Percentiles rank a stretch among this genome's conserved stretches.
These are phyloP conservation scores for Xylona heveae DNA, from an alignment of 495 filamentous ascomycete species.

Conservation along the genomic window DNA sequence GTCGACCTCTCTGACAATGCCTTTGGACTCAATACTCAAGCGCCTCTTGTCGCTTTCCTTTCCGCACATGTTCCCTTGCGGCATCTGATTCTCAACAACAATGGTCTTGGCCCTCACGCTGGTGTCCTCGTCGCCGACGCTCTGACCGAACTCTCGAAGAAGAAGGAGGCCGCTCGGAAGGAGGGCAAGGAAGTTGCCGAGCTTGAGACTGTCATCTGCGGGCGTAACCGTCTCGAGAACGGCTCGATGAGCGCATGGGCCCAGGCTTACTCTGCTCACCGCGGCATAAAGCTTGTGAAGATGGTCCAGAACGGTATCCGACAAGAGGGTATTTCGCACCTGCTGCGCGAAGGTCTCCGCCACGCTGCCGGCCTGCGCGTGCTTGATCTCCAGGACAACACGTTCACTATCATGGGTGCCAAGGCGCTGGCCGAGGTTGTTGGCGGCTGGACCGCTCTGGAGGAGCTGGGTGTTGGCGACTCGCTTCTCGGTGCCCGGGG, in stretches of 20 bases:
- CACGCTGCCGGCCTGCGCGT: slow-evolving; percentile 41
- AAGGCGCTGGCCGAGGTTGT: slow-evolving; percentile 56
- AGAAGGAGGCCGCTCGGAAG: slow-evolving; percentile 55
- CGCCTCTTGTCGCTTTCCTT: slow-evolving; percentile 68
- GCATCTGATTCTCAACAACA: slow-evolving; percentile 91
- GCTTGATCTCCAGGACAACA: slow-evolving; percentile 92
- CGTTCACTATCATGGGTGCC: slow-evolving; percentile 68
- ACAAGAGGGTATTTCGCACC: slow-evolving; percentile 64
- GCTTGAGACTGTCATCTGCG: slow-evolving; percentile 87
- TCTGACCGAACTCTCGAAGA: slow-evolving; percentile 49
- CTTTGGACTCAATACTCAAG: slow-evolving; percentile 82
- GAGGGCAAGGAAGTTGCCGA: slow-evolving; percentile 45
- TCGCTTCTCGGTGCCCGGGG: slow-evolving; percentile 68
- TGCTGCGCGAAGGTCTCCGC: slow-evolving; percentile 57
- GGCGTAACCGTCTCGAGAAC: slow-evolving; percentile 85
- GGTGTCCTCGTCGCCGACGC: slow-evolving; percentile 70
- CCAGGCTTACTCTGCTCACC: slow-evolving; percentile 59
- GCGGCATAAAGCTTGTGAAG: slow-evolving; percentile 60
- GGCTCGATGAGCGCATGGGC: slow-evolving; percentile 94
- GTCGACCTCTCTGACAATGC: slow-evolving; percentile 95
- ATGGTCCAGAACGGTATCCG: slow-evolving; percentile 98
- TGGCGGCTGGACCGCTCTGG: slow-evolving; percentile 47
- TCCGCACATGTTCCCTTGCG: slow-evolving; percentile 66
- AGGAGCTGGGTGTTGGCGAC: slow-evolving; percentile 77
- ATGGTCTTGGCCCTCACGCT: slow-evolving; percentile 83